Percentiles rank a stretch among this genome's conserved stretches.
These are phyloP conservation scores for Buxus sempervirens DNA, from an alignment of 164 flowering plant genomes.

Conservation along the genomic window DNA sequence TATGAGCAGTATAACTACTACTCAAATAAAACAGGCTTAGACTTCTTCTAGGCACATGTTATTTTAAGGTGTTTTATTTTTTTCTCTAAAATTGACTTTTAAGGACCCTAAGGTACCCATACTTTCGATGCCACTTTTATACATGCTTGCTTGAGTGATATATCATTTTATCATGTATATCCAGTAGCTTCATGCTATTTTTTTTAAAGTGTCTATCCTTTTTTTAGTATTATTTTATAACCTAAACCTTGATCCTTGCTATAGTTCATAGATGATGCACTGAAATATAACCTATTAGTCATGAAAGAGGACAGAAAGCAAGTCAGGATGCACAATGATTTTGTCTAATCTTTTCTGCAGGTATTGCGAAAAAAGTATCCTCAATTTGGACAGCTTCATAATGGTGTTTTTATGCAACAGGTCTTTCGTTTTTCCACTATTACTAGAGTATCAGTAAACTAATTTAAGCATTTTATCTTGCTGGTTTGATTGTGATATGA, in stretches of 20 bases:
- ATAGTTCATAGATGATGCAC: background rate
- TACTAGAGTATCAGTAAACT: background rate
- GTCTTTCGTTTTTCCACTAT: slow-evolving; percentile 25
- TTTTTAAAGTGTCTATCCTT: too few species aligned
- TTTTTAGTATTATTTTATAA: too few species aligned
- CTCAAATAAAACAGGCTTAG: too few species aligned
- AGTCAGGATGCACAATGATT: background rate
- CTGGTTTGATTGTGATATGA: slow-evolving; percentile 6
- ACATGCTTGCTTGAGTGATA: too few species aligned
- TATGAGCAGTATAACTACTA: too few species aligned
- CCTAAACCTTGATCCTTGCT: too few species aligned
- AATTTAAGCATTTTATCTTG: background rate
- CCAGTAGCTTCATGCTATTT: background rate
- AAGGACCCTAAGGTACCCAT: background rate
- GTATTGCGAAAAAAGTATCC: slow-evolving; percentile 84
- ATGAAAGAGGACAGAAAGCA: background rate
- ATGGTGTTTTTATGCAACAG: slow-evolving; percentile 92
- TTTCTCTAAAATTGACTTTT: background rate
- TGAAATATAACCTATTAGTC: background rate
- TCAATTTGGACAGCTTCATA: slow-evolving; percentile 90
- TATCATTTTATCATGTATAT: background rate
- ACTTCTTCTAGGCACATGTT: background rate
- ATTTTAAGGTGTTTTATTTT: too few species aligned
- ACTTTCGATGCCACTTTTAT: background rate
- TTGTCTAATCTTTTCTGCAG: slow-evolving; percentile 37